Base-by-base conservation (phyloP, 225 moss, liverwort and hornwort genomes). In the Polytrichum commune region DNA sequence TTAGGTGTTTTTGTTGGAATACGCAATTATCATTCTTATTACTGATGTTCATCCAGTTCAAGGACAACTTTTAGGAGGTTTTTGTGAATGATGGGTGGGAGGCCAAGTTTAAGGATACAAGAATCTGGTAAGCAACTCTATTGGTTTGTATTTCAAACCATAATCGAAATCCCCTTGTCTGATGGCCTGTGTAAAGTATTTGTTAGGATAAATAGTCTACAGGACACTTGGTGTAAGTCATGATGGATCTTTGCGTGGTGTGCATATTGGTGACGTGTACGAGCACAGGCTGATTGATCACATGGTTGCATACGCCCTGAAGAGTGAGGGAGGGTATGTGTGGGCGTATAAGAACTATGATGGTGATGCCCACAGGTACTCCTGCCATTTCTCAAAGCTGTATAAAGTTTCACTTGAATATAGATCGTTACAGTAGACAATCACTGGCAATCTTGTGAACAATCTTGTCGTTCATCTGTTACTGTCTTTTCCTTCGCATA, bases 301-400 rank as follows among this genome's bases (percentile, higher is more conserved):
- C 73, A 95, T 95, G 95, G 95, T 95, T 27, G 95, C 95, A 16
- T 95, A 92, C 73, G 90, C 88, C 4, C 63, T 95, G 19, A 95
- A 95, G 74, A 95, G 95, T 67, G 92, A 95, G 46, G 95, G 95
- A 75, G 95, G 76, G 32, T 95, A 95, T 74, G 92, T 95, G 2
- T 95, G 95, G 95, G 95, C 95, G 9, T 95, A 92, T 77, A 97
- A 97, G 73, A 97, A 97, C 69, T 97, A 97, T 35, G 97, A 97
- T 75, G 97, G 97, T 69, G 94, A 97, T 83, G 67, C 77, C 68
- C 98, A 98, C 80, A 81, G 93, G 91, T 58, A 58, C 7, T 58
- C 6, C 23, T 24, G n/a, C n/a, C 20, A 20, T 58, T 58, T 20
- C 22, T 22, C 22, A 58, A 6, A 10, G 38, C 46, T 46, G 10